A percentile compares a stretch with the other conserved stretches of the same genome.
These are phyloP conservation scores for Logfia minima DNA, from an alignment of 129 eudicot species.

Conservation along the genomic window DNA sequence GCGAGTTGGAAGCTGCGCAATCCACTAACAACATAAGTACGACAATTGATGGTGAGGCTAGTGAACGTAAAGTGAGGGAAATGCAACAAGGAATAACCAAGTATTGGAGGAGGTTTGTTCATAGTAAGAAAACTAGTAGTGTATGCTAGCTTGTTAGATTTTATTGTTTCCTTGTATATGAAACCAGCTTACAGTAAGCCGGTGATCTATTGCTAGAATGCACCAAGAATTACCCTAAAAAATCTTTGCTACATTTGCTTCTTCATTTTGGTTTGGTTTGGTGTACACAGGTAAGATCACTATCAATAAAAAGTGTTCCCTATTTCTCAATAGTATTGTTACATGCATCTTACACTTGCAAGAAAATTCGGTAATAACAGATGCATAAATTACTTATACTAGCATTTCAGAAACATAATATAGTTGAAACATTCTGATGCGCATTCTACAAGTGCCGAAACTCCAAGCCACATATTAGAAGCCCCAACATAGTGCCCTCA, in stretches of 20 bases:
- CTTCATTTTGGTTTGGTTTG: too few relatives aligned
- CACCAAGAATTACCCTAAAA: not conserved
- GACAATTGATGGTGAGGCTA: slow-evolving; percentile 1
- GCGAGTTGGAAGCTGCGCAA: slow-evolving; percentile 50
- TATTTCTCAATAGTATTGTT: not conserved
- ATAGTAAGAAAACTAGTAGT: slow-evolving; percentile 53
- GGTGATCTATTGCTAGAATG: not conserved
- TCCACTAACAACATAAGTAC: slow-evolving; percentile 13
- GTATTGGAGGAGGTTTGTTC: slow-evolving; percentile 48
- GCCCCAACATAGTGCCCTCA: too few relatives aligned
- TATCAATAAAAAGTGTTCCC: not conserved
- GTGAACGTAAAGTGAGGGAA: slow-evolving; percentile 26
- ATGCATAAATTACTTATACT: too few relatives aligned
- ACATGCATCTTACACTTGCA: not conserved
- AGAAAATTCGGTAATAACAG: too few relatives aligned
- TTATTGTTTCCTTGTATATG: not conserved
- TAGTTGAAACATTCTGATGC: too few relatives aligned
- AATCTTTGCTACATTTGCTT: not conserved
- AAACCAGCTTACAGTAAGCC: not conserved
- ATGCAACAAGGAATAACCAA: slow-evolving; percentile 42
- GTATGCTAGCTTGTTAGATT: slow-evolving; percentile 48
- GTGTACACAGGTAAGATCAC: not conserved
- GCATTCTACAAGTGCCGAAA: too few relatives aligned
- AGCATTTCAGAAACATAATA: too few relatives aligned
- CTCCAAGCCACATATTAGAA: too few relatives aligned